Evolutionary conservation across 345 rosid genomes (phyloP).

Genomic region (Raphanus sativus): DNA sequence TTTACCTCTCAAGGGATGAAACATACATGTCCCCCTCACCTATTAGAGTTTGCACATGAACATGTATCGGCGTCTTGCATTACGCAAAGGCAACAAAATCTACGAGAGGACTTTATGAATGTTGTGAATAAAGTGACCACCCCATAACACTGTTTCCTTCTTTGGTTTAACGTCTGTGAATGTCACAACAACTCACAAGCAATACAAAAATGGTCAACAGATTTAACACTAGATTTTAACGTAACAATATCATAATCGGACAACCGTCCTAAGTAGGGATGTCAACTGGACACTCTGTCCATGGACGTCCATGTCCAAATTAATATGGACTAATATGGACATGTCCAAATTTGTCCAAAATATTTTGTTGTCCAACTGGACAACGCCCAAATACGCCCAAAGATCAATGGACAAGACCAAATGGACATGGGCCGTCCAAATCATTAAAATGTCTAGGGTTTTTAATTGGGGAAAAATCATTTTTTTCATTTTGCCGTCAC

Average conservation of each 20-base stretch:
- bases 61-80: not conserved
- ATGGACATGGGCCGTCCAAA: no score
- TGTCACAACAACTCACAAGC: not conserved
- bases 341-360: no score
- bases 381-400: no score
- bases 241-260: slow-evolving; percentile 1
- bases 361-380: no score
- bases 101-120: not conserved
- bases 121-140: not conserved
- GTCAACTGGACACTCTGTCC: no score
- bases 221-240: no score
- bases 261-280: not conserved
- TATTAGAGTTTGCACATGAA: not conserved
- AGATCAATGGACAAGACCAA: no score
- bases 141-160: not conserved
- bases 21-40: not conserved
- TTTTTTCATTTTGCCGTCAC: no score
- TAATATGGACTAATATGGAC: no score
- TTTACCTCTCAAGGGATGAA: slow-evolving; percentile 16
- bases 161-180: not conserved
- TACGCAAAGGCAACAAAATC: not conserved
- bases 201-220: not conserved
- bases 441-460: no score
- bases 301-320: no score
- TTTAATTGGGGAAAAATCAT: no score